Evolutionary conservation across 176 grass and related monocot species (phyloP).

Genomic region (Triticum timopheevii): DNA sequence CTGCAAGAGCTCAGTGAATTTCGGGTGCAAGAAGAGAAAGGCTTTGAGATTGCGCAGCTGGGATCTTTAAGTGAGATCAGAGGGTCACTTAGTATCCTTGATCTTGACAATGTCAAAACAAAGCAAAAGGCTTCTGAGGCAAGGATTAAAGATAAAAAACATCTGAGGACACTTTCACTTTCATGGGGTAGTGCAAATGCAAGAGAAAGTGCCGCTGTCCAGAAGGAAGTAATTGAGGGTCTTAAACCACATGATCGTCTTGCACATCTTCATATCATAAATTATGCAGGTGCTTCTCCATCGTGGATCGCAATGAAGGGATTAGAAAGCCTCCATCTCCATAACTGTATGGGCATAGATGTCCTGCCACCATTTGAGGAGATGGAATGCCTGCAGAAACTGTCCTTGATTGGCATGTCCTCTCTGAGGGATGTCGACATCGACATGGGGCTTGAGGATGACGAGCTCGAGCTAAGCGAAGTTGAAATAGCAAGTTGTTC

Average conservation of each 20-base stretch:
- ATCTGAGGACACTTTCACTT: conserved; percentile 37
- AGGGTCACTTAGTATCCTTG: conserved; percentile 34
- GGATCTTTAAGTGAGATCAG: conserved; percentile 24
- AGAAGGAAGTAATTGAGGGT: conserved; percentile 25
- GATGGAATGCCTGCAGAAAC: conserved; percentile 17
- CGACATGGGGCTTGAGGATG: conserved; percentile 9
- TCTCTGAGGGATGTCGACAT: conserved; percentile 13
- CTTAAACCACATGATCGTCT: conserved; percentile 28
- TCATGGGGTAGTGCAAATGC: conserved; percentile 8
- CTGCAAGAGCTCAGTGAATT: conserved; percentile 49
- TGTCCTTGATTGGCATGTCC: conserved; percentile 28
- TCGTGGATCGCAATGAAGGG: background rate
- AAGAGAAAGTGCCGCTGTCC: background rate
- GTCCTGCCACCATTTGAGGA: conserved; percentile 19
- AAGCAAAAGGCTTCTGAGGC: conserved; percentile 31
- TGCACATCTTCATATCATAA: conserved; percentile 13
- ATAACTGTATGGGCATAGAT: background rate
- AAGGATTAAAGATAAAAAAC: conserved; percentile 34
- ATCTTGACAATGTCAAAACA: conserved; percentile 25
- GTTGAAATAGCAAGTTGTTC: conserved; percentile 23
- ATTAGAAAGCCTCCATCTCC: conserved; percentile 29
- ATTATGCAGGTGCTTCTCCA: conserved; percentile 10
- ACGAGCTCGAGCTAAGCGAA: conserved; percentile 16
- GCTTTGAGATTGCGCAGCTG: conserved; percentile 40
- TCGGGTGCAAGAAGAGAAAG: background rate